A percentile compares a stretch with the other conserved stretches of the same genome.
phyloP scores from a whole-genome alignment of 2,329 filamentous ascomycete genomes.

The Didymella lethalis region DNA sequence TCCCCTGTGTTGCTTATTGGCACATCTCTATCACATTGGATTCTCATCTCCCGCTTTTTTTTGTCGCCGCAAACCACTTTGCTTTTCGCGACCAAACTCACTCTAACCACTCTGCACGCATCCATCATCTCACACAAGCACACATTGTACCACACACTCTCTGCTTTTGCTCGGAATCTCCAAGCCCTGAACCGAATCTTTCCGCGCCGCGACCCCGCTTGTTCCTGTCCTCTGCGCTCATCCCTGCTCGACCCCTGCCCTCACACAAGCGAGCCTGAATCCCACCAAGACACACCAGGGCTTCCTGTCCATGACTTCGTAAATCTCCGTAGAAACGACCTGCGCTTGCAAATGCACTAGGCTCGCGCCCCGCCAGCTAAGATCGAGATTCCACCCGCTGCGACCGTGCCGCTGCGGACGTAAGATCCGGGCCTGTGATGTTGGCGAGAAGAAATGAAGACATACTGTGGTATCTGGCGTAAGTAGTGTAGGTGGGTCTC shows the following conservation, averaged over 20 bases:
- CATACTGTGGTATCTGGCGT: not conserved
- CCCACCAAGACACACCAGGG: not conserved
- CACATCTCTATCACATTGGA: not conserved
- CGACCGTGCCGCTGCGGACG: not conserved
- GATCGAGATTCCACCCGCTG: conserved; percentile 10
- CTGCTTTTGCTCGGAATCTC: not conserved
- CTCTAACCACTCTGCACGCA: not conserved
- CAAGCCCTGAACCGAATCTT: not conserved
- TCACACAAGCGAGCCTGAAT: conserved; percentile 1
- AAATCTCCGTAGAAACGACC: conserved; percentile 4
- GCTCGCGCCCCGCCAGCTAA: conserved; percentile 10
- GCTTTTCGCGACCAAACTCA: not conserved
- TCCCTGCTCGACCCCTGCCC: conserved; percentile 10
- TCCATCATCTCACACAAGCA: not conserved
- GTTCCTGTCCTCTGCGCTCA: conserved; percentile 1
- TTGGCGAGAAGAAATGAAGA: not conserved
- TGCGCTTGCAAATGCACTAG: conserved; percentile 12
- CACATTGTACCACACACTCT: not conserved
- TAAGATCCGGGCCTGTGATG: conserved; percentile 2
- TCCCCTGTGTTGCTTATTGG: not conserved
- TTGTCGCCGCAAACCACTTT: not conserved
- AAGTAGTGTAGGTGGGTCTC: too few species aligned
- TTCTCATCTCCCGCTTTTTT: not conserved
- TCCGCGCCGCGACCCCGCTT: conserved; percentile 8
- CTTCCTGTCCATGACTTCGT: not conserved